Evolutionary conservation across 768 basidiomycete species (phyloP).

Genomic region (Hortiboletus flavorubellus): DNA sequence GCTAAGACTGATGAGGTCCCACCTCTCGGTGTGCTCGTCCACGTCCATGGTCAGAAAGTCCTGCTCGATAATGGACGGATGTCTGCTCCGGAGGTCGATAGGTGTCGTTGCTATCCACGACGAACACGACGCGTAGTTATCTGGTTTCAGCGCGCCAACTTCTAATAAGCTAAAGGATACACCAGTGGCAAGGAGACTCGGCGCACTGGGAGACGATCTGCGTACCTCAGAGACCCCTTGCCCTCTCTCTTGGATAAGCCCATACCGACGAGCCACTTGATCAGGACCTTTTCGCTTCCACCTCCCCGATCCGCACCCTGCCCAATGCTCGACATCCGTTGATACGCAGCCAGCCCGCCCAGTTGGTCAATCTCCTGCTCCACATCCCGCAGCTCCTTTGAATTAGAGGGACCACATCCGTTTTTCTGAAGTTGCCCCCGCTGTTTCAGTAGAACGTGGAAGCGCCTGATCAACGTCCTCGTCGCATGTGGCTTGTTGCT

Average conservation of each 20-base stretch:
- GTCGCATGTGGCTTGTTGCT: conserved; percentile 60
- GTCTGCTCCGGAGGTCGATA: conserved; percentile 82
- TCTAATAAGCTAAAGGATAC: conserved; percentile 63
- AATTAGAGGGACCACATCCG: conserved; percentile 12
- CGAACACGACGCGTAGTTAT: conserved; percentile 67
- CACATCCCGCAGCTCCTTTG: conserved; percentile 45
- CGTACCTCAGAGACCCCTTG: conserved; percentile 33
- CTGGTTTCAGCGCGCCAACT: conserved; percentile 82
- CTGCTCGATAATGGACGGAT: conserved; percentile 79
- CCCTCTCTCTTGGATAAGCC: conserved; percentile 30
- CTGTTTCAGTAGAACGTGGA: conserved; percentile 76
- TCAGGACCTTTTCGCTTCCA: conserved; percentile 78
- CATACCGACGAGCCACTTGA: conserved; percentile 69
- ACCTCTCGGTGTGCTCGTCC: conserved; percentile 48
- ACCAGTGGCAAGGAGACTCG: neutral
- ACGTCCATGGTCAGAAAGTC: conserved; percentile 72
- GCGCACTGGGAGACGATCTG: conserved; percentile 2
- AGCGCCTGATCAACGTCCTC: conserved; percentile 71
- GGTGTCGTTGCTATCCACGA: conserved; percentile 73
- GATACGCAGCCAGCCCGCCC: conserved; percentile 82
- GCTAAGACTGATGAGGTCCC: conserved; percentile 83
- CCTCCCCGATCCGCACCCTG: conserved; percentile 83
- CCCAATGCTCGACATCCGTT: conserved; percentile 77
- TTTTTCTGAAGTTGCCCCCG: conserved; percentile 50
- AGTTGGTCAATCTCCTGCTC: conserved; percentile 59